These are phyloP conservation scores for Tephrocybe sp. DNA, from an alignment of 768 basidiomycete species.

Conservation along the genomic window DNA sequence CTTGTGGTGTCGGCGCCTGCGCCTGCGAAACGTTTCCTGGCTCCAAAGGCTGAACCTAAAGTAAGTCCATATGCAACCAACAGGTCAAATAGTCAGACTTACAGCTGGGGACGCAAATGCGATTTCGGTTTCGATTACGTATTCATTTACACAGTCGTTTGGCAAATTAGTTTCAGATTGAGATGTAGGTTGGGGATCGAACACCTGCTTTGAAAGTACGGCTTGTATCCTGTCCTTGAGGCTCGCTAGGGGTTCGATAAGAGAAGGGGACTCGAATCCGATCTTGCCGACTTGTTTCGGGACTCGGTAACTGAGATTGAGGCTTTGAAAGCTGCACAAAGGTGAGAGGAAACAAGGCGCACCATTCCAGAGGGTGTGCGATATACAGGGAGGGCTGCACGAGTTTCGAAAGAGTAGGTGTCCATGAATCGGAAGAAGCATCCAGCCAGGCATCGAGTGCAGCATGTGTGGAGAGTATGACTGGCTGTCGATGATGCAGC, in stretches of 20 bases:
- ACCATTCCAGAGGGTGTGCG: conserved; percentile 67
- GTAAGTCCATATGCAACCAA: too few species aligned
- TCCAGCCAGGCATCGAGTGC: conserved; percentile 81
- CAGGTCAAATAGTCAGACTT: too few species aligned
- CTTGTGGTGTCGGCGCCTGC: too few species aligned
- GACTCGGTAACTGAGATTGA: conserved; percentile 69
- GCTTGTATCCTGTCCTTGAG: conserved; percentile 86
- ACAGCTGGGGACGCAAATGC: too few species aligned
- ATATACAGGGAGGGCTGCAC: conserved; percentile 61
- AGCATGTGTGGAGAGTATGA: conserved; percentile 64
- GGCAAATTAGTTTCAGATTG: too few species aligned
- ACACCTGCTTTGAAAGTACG: conserved; percentile 70
- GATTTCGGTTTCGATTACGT: too few species aligned
- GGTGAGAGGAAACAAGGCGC: conserved; percentile 18
- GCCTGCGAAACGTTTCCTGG: too few species aligned
- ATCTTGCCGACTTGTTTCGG: conserved; percentile 91
- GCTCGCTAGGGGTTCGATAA: conserved; percentile 74
- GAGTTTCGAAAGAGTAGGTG: conserved; percentile 53
- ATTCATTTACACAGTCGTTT: too few species aligned
- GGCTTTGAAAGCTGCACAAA: background rate
- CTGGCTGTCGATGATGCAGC: conserved; percentile 91
- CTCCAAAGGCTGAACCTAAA: too few species aligned
- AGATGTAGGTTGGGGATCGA: too few species aligned
- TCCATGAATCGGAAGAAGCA: conserved; percentile 68
- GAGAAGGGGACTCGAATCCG: conserved; percentile 77